Evolutionary conservation across 257 asterid species (phyloP).

Genomic region (Vinca minor): DNA sequence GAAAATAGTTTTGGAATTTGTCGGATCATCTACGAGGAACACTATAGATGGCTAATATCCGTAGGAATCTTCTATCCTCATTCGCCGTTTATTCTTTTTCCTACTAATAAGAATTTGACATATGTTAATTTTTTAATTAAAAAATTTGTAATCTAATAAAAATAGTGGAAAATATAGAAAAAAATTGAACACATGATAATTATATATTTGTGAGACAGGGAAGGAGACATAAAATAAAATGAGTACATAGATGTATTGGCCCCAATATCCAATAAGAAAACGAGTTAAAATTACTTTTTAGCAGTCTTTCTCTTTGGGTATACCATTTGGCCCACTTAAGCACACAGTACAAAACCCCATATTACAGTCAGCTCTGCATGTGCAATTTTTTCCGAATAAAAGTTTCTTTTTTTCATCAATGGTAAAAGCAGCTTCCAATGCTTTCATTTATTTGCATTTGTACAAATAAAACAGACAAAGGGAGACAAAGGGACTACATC

Average conservation of each 20-base stretch:
- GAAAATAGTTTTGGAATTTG: not conserved
- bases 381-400: constrained; percentile 4
- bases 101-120: too few relatives aligned
- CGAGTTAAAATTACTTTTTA: not conserved
- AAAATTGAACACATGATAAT: too few relatives aligned
- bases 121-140: too few relatives aligned
- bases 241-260: too few relatives aligned
- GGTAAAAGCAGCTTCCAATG: not conserved
- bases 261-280: constrained; percentile 2
- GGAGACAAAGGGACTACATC: constrained; percentile 3
- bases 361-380: constrained; percentile 13
- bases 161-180: too few relatives aligned
- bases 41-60: too few relatives aligned
- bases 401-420: constrained; percentile 12
- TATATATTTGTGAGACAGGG: too few relatives aligned
- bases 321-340: constrained; percentile 5
- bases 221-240: too few relatives aligned
- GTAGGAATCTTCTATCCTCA: too few relatives aligned
- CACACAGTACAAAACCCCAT: not conserved
- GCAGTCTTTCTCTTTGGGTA: constrained; percentile 3
- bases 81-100: too few relatives aligned
- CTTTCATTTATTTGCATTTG: constrained; percentile 1
- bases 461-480: constrained; percentile 5
- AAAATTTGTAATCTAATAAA: too few relatives aligned
- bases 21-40: not conserved